These are phyloP conservation scores for Phytophthora cryptogea DNA, from an alignment of 352 stramenopile species.

Conservation along the genomic window DNA sequence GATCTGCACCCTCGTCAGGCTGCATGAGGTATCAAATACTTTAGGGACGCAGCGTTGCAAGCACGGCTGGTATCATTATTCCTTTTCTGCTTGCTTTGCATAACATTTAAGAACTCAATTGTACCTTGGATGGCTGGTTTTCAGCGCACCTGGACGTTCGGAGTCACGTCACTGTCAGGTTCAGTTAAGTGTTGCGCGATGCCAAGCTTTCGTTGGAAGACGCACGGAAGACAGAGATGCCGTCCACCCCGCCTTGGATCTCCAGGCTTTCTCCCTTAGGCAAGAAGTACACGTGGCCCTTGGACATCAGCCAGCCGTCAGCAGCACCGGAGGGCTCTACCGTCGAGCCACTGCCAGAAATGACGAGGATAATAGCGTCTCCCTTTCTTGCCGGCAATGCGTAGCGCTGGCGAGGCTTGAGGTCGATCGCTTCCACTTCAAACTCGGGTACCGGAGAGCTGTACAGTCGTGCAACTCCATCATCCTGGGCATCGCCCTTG, in stretches of 20 bases:
- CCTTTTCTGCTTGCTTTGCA: slow-evolving; percentile 13
- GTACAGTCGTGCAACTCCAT: slow-evolving; percentile 83
- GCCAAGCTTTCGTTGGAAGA: slow-evolving; percentile 54
- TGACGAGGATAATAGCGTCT: slow-evolving; percentile 63
- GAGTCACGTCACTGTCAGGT: slow-evolving; percentile 11
- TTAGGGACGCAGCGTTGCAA: slow-evolving; percentile 6
- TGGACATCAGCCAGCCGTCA: slow-evolving; percentile 31
- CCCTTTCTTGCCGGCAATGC: slow-evolving; percentile 39
- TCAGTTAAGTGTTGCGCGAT: slow-evolving; percentile 27
- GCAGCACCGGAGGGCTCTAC: slow-evolving; percentile 27
- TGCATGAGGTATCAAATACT: slow-evolving; percentile 7
- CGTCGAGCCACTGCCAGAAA: slow-evolving; percentile 36
- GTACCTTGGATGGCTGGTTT: slow-evolving; percentile 16
- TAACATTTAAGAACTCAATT: slow-evolving; percentile 34
- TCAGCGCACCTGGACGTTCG: slow-evolving; percentile 11
- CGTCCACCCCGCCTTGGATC: slow-evolving; percentile 38
- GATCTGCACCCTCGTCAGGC: slow-evolving; percentile 33
- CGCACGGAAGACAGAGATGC: slow-evolving; percentile 52
- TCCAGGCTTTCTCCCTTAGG: slow-evolving; percentile 48
- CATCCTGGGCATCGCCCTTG: slow-evolving; percentile 27
- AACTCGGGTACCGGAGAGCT: slow-evolving; percentile 92
- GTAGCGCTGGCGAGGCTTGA: slow-evolving; percentile 46
- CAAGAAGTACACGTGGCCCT: slow-evolving; percentile 62
- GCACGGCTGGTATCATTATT: slow-evolving; percentile 24
- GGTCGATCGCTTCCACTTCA: slow-evolving; percentile 76